Percentiles rank a stretch among this genome's conserved stretches.
Conservation (phyloP, 768 basidiomycete species). For the Mycena latifolia region DNA sequence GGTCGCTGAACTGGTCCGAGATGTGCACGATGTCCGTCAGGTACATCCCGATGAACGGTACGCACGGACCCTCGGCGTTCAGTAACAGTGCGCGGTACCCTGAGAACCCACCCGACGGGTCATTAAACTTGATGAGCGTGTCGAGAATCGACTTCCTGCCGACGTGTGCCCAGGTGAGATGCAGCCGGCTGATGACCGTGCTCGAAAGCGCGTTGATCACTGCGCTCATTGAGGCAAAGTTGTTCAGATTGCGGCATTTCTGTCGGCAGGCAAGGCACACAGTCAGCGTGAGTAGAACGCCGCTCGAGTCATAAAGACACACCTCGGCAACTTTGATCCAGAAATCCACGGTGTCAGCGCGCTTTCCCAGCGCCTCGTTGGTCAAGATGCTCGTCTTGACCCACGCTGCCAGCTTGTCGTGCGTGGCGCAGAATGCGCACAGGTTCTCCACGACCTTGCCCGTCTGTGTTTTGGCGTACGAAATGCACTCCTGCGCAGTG, state of each 20-base stretch:
- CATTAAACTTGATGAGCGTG: slow-evolving; percentile 65
- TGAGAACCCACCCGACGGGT: slow-evolving; percentile 69
- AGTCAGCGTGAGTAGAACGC: slow-evolving; percentile 22
- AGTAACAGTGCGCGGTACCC: slow-evolving; percentile 65
- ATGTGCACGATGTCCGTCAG: slow-evolving; percentile 71
- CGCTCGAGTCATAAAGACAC: slow-evolving; percentile 37
- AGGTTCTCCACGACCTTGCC: slow-evolving; percentile 57
- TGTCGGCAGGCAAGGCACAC: slow-evolving; percentile 41
- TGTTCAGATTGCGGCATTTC: slow-evolving; percentile 75
- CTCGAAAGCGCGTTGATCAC: slow-evolving; percentile 74
- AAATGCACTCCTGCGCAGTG: slow-evolving; percentile 79
- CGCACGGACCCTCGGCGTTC: slow-evolving; percentile 66
- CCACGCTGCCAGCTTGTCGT: slow-evolving; percentile 76
- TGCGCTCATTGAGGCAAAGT: slow-evolving; percentile 77
- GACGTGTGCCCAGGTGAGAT: slow-evolving; percentile 77
- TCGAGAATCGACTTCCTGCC: slow-evolving; percentile 64
- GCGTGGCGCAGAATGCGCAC: slow-evolving; percentile 66
- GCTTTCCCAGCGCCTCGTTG: slow-evolving; percentile 61
- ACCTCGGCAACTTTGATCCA: slow-evolving; percentile 89
- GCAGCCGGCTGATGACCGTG: slow-evolving; percentile 66
- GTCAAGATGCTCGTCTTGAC: slow-evolving; percentile 73
- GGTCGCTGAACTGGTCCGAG: slow-evolving; percentile 62
- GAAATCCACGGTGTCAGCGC: slow-evolving; percentile 72
- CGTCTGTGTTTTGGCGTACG: slow-evolving; percentile 62
- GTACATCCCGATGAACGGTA: slow-evolving; percentile 78